Base-by-base conservation (phyloP, 192 early-diverging fungal genomes). In the Irineochytrium annulatum region DNA sequence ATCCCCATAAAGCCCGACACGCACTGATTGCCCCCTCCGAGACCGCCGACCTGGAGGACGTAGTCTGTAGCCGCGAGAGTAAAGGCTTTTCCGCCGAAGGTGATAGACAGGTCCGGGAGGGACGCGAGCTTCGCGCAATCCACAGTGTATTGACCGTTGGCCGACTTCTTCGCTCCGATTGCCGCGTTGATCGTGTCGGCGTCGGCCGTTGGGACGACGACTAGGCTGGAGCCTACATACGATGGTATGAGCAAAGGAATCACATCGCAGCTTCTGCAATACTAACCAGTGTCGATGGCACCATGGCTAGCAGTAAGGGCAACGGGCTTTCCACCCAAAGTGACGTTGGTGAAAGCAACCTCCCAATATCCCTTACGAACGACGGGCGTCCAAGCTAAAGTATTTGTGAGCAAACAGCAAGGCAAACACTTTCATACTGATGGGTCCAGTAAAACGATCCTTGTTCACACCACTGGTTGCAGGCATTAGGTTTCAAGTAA, bases 321-420 rank as follows among this genome's bases (percentile, higher is more conserved):
- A 8, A 93, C 67, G 26, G 84, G 77, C n/a, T 87, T 83, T 37
- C 86, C 90, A 57, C 86, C 93, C 59, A 97, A 82, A 45, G 74
- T 80, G 46, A 92, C 80, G 58, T 85, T 78, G 55, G 87, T 76
- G 17, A 99, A 74, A 29, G 87, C 85, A 44, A 97, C 91, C 75
- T 99, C 96, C 96, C 96, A 99, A 77, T 99, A 99, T 0, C 84
- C 94, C 74, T 93, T 92, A 65, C 93, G 87, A 37, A 83, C 78
- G 56, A 99, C 87, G 22, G 89, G 81, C 48, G 91, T 86, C 87
- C 89, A 99, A 19, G 70, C 73, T 75, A 59, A 16, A 29, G 19
- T 37, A 17, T 30, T 26, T n/a, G 19, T 16, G 5, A 16, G 44
- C 30, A 22, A 63, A 52, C 16, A 31, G 39, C 60, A 67, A 34